Evolutionary conservation across 2,329 filamentous ascomycete genomes (phyloP).

Genomic region (Cordyceps cateniannulata): DNA sequence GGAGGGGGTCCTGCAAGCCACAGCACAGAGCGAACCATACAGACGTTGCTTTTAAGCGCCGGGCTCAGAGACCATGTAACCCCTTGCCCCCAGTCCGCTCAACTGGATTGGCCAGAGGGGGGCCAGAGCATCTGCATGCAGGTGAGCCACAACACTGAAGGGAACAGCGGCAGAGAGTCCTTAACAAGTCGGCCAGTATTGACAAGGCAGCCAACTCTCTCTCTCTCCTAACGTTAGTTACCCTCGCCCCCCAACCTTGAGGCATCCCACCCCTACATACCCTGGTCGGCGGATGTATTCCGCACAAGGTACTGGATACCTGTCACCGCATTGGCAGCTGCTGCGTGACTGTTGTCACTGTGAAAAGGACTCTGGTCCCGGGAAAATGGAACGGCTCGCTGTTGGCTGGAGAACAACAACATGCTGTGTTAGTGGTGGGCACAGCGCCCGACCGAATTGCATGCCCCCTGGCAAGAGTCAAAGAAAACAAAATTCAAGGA

Average conservation of each 20-base stretch:
- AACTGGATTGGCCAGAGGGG: not conserved
- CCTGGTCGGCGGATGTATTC: not conserved
- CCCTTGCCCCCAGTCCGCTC: not conserved
- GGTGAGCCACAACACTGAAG: too few species aligned
- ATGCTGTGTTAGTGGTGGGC: not conserved
- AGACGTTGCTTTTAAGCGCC: slow-evolving; percentile 4
- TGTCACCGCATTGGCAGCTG: not conserved
- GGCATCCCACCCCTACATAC: too few species aligned
- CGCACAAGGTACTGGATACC: not conserved
- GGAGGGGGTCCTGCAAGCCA: slow-evolving; percentile 1
- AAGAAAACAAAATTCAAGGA: not conserved
- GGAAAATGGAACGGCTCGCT: slow-evolving; percentile 1
- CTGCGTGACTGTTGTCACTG: not conserved
- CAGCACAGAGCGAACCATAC: not conserved
- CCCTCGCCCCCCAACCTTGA: too few species aligned
- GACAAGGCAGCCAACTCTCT: too few species aligned
- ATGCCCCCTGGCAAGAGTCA: too few species aligned
- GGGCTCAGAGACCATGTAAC: not conserved
- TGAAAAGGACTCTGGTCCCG: not conserved
- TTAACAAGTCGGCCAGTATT: too few species aligned
- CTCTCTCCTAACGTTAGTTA: too few species aligned
- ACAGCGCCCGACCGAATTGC: not conserved
- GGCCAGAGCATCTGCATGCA: too few species aligned
- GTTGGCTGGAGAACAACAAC: not conserved
- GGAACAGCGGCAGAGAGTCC: too few species aligned